Conservation (phyloP, 164 flowering plant genomes). For the Dillenia suffruticosa region DNA sequence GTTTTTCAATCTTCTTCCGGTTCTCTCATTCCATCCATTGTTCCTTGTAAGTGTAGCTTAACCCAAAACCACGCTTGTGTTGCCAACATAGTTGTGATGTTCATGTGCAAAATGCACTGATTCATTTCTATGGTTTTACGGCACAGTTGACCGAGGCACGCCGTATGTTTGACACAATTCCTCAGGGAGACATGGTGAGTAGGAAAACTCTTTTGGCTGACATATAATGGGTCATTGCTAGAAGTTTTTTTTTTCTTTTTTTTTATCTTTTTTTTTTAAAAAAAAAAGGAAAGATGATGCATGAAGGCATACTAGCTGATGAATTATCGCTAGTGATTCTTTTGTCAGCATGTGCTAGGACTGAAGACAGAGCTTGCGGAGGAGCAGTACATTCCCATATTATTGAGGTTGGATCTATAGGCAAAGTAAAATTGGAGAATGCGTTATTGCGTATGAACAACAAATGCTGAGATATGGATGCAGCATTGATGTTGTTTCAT, state of each 20-base stretch:
- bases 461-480: slow-evolving; percentile 16
- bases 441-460: slow-evolving; percentile 20
- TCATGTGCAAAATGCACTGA: slow-evolving; percentile 22
- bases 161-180: slow-evolving; percentile 19
- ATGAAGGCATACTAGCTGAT: slow-evolving; percentile 11
- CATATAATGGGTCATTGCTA: slow-evolving; percentile 1
- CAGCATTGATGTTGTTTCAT: slow-evolving; percentile 16
- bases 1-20: too few relatives aligned
- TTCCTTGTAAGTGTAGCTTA: too few relatives aligned
- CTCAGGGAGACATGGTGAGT: slow-evolving; percentile 17
- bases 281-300: slow-evolving; percentile 18
- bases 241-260: slow-evolving; percentile 16
- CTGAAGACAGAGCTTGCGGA: slow-evolving; percentile 6
- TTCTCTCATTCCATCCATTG: too few relatives aligned
- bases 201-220: slow-evolving; percentile 27
- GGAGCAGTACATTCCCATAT: slow-evolving; percentile 15
- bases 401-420: slow-evolving; percentile 12
- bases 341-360: slow-evolving; percentile 13
- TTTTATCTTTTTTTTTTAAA: too few relatives aligned
- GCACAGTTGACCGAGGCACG: slow-evolving; percentile 11
- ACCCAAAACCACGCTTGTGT: too few relatives aligned
- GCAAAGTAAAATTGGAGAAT: slow-evolving; percentile 16
- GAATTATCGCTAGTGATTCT: slow-evolving; percentile 15
- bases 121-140: slow-evolving; percentile 17
- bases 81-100: slow-evolving; percentile 9